Conservation (phyloP, 306 rosid genomes). For the Vigna angularis region DNA sequence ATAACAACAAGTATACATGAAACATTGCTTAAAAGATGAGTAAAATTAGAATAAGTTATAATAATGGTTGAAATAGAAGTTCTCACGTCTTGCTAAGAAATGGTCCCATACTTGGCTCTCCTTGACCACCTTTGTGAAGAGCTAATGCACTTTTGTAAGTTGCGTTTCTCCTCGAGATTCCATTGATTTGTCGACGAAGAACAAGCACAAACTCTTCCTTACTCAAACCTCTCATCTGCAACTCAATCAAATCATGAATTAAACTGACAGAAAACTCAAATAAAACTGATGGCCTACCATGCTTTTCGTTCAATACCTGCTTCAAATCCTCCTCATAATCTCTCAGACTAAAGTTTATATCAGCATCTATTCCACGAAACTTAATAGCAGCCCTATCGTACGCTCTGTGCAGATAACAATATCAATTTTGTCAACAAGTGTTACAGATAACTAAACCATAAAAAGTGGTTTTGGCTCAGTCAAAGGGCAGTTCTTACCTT, state of each 20-base stretch:
- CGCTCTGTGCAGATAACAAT: slow-evolving; percentile 55
- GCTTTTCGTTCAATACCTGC: slow-evolving; percentile 54
- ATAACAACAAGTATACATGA: too few relatives aligned
- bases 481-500: slow-evolving; percentile 51
- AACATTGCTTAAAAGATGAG: too few relatives aligned
- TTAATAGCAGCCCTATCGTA: slow-evolving; percentile 89
- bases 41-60: neutral
- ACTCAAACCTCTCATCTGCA: slow-evolving; percentile 67
- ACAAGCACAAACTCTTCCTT: slow-evolving; percentile 79
- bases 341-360: slow-evolving; percentile 70
- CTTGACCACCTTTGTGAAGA: slow-evolving; percentile 53
- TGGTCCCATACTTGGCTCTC: slow-evolving; percentile 73
- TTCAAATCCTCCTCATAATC: slow-evolving; percentile 81
- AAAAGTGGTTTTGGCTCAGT: neutral
- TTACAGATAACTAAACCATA: neutral
- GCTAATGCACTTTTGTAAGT: slow-evolving; percentile 56
- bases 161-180: slow-evolving; percentile 67
- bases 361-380: slow-evolving; percentile 82
- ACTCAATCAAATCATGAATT: slow-evolving; percentile 18
- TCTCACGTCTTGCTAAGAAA: slow-evolving; percentile 70
- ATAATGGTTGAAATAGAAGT: slow-evolving; percentile 17
- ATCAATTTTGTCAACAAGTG: slow-evolving; percentile 12
- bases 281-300: neutral
- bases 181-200: slow-evolving; percentile 74
- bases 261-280: slow-evolving; percentile 9